Base-by-base conservation (phyloP, 768 basidiomycete genomes). In the Leucocoprinus sp. region DNA sequence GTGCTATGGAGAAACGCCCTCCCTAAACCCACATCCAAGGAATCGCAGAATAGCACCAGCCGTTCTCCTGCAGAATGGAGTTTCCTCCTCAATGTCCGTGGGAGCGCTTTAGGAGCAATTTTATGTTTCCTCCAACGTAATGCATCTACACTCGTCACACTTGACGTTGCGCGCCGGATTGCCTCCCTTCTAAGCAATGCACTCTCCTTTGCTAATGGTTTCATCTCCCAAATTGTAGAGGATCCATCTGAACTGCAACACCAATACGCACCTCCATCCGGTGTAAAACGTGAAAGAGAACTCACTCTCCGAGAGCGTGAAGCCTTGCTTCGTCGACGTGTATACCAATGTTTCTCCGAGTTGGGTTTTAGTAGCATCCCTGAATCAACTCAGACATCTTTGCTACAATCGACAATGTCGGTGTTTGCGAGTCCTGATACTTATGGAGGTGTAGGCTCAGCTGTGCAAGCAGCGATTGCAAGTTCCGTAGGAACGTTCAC, bases 1-100 rank as follows among this genome's bases (percentile, higher is more conserved):
- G 91, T 98, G 0, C 76, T 99, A 2, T 99, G 96, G 96, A 74
- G 96, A 24, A 99, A 99, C 54, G 93, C 95, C 1, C 71, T 99
- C 0, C 93, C 96, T 1, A 99, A 98, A 62, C 84, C 91, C 0
- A 93, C 90, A 0, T 84, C 75, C 55, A 96, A 96, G 61, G 95
- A 98, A 55, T 69, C 79, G 0, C 64, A 70, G 0, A 65, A 65
- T 11, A 74, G 70, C 12, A 71, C 72, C 4, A 79, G 79, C 14
- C 70, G 93, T 23, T 77, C 80, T 21, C 68, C 76, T 17, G 67
- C 75, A 0, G 96, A 98, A 55, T 97, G 93, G 92, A 72, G 76
- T 28, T 99, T 97, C 65, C 70, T 99, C 2, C 70, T 98, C 6
- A 82, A 89, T 49, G 87, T 98, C 15, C 74, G 95, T 18, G 93